Percentiles rank a stretch among this genome's conserved stretches.
Conservation (phyloP, 106 monocot species). For the Dendrobium nobile region DNA sequence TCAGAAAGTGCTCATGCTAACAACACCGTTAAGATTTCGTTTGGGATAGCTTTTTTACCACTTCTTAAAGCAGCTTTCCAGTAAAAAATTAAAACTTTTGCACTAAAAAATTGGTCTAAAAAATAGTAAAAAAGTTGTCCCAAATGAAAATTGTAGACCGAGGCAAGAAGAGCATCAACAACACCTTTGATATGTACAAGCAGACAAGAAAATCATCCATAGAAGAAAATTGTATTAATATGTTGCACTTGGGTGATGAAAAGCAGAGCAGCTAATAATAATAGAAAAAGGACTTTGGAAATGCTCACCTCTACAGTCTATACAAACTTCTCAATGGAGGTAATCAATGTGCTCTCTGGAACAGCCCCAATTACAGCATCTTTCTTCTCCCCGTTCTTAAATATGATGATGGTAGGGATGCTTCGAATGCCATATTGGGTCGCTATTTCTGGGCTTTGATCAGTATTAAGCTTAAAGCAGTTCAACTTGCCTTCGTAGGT, state of each 20-base stretch:
- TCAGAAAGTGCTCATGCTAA: background rate
- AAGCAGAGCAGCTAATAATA: background rate
- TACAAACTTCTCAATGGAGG: slow-evolving; percentile 33
- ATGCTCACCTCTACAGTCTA: slow-evolving; percentile 6
- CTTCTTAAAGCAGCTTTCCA: no score
- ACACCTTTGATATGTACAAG: background rate
- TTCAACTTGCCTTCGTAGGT: slow-evolving; percentile 39
- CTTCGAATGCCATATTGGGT: slow-evolving; percentile 52
- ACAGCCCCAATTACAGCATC: slow-evolving; percentile 50
- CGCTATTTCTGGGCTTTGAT: slow-evolving; percentile 43
- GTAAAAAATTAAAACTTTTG: no score
- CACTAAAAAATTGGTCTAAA: no score
- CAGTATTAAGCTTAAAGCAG: slow-evolving; percentile 56
- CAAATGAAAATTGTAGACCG: background rate
- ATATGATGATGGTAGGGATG: slow-evolving; percentile 55
- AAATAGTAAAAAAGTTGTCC: no score
- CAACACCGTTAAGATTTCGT: background rate
- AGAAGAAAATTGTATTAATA: background rate
- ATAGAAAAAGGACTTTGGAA: background rate
- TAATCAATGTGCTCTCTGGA: slow-evolving; percentile 27
- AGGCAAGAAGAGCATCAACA: background rate
- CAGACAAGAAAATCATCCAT: background rate
- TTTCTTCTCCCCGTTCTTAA: slow-evolving; percentile 61
- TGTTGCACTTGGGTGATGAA: background rate
- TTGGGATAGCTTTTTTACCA: no score